A percentile compares a stretch with the other conserved stretches of the same genome.
Evolutionary conservation across 2,329 filamentous ascomycete genomes (phyloP).

Genomic region (Hypoxylon sp.): DNA sequence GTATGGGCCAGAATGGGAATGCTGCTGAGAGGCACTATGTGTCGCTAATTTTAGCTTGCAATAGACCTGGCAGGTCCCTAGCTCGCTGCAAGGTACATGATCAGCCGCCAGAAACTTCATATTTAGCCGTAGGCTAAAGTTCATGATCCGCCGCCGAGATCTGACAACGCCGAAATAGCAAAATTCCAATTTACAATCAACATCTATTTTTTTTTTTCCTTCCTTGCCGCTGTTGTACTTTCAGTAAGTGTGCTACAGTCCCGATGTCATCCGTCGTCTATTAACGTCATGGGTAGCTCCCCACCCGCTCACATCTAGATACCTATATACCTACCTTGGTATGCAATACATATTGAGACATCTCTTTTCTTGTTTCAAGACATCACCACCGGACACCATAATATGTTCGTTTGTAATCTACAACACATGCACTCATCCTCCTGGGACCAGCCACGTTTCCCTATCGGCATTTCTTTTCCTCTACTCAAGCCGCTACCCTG

Average conservation of each 20-base stretch:
- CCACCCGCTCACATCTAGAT: too few species aligned
- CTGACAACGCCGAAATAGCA: slow-evolving; percentile 23
- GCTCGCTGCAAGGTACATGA: slow-evolving; percentile 23
- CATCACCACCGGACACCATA: too few species aligned
- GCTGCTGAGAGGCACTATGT: neutral
- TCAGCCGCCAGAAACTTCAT: slow-evolving; percentile 25
- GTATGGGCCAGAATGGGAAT: neutral
- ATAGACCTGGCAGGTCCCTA: slow-evolving; percentile 13
- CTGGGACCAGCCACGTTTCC: slow-evolving; percentile 17
- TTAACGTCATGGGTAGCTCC: too few species aligned
- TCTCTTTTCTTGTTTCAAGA: slow-evolving; percentile 17
- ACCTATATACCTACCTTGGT: slow-evolving; percentile 19
- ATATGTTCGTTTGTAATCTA: too few species aligned
- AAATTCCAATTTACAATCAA: slow-evolving; percentile 26
- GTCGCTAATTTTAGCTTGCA: slow-evolving; percentile 30
- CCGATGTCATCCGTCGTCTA: slow-evolving; percentile 34
- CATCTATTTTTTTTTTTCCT: slow-evolving; percentile 5
- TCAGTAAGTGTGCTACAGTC: slow-evolving; percentile 6
- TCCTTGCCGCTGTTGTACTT: slow-evolving; percentile 23
- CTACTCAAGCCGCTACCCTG: slow-evolving; percentile 3
- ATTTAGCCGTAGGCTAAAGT: slow-evolving; percentile 45
- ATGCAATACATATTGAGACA: neutral
- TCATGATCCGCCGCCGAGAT: slow-evolving; percentile 37
- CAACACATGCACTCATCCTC: slow-evolving; percentile 16
- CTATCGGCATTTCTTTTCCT: neutral